Evolutionary conservation across 2,329 filamentous ascomycete species (phyloP).

Genomic region (Acephala macrosclerotiorum): DNA sequence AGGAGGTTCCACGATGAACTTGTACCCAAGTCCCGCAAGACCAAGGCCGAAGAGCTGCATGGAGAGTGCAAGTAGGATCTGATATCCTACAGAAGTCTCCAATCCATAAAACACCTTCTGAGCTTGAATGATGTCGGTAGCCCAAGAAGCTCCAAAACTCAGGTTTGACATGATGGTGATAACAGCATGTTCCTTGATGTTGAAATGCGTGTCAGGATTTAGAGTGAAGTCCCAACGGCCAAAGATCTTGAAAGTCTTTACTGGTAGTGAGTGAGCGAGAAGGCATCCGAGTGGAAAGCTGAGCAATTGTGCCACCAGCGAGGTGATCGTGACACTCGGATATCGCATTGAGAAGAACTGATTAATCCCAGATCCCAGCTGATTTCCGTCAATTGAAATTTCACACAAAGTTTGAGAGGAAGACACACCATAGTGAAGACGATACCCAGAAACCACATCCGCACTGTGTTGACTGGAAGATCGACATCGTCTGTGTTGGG

Average conservation of each 20-base stretch:
- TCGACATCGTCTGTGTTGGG: slow-evolving; percentile 8
- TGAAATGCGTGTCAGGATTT: slow-evolving; percentile 41
- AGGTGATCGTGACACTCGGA: slow-evolving; percentile 41
- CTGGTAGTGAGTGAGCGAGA: slow-evolving; percentile 50
- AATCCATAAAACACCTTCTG: slow-evolving; percentile 46
- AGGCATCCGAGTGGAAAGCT: slow-evolving; percentile 33
- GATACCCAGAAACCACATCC: background rate
- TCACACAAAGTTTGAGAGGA: background rate
- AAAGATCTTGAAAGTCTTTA: slow-evolving; percentile 18
- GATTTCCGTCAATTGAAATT: background rate
- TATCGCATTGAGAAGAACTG: slow-evolving; percentile 39
- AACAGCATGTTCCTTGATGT: slow-evolving; percentile 72
- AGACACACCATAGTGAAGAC: slow-evolving; percentile 2
- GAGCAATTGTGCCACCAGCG: slow-evolving; percentile 36
- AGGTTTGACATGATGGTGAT: slow-evolving; percentile 66
- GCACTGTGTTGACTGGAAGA: slow-evolving; percentile 1
- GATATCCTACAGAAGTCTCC: slow-evolving; percentile 62
- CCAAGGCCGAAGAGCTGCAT: slow-evolving; percentile 70
- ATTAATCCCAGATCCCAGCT: slow-evolving; percentile 37
- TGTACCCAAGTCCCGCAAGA: slow-evolving; percentile 63
- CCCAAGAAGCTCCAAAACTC: slow-evolving; percentile 51
- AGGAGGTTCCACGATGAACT: slow-evolving; percentile 61
- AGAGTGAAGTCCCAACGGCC: slow-evolving; percentile 1
- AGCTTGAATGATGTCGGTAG: slow-evolving; percentile 34
- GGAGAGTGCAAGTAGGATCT: slow-evolving; percentile 64